A percentile compares a stretch with the other conserved stretches of the same genome.
Evolutionary conservation across 164 flowering plant species (phyloP).

Genomic region (Chimonanthus praecox): DNA sequence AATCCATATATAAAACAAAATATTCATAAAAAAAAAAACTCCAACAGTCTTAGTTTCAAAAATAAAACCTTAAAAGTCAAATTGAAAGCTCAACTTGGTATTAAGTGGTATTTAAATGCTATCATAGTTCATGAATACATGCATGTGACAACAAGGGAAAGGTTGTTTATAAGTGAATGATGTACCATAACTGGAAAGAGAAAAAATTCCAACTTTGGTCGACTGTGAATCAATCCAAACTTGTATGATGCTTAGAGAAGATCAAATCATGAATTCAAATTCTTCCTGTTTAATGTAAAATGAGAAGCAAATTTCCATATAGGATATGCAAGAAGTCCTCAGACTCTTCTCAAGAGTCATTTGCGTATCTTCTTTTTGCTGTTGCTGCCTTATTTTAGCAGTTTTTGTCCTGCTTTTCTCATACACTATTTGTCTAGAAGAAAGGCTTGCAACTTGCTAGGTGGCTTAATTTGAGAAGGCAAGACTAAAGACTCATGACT

Average conservation of each 20-base stretch:
- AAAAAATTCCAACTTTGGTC: background rate
- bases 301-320: background rate
- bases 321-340: background rate
- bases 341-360: background rate
- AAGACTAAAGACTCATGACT: background rate
- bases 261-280: background rate
- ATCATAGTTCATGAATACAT: background rate
- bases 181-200: background rate
- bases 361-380: background rate
- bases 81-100: background rate
- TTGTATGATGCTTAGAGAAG: background rate
- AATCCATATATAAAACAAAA: constrained; percentile 1
- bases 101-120: background rate
- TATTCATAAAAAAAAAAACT: background rate
- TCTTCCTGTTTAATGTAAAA: background rate
- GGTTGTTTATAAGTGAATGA: background rate
- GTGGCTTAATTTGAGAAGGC: background rate
- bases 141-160: background rate
- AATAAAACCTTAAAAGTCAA: background rate
- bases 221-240: background rate
- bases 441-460: background rate
- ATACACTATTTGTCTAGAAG: background rate
- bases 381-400: background rate
- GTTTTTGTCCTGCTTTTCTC: background rate
- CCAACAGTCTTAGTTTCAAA: background rate